phyloP scores from a whole-genome alignment of 768 basidiomycete genomes.

The Lanmaoa rubissima region DNA sequence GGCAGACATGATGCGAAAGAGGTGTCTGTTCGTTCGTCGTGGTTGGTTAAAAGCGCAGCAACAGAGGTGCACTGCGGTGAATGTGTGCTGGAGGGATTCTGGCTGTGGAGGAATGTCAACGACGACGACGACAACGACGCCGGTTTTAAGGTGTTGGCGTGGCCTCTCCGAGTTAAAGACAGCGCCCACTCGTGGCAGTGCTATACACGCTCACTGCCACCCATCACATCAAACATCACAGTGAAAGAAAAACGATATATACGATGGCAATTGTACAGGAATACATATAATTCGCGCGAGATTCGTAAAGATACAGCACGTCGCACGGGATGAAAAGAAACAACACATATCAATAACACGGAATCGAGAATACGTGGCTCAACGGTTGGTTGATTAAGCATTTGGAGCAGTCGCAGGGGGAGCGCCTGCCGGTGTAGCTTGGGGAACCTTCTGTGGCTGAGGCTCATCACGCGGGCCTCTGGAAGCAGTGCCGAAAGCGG shows the following conservation, averaged over 20 bases:
- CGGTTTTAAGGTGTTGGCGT: slow-evolving; percentile 7
- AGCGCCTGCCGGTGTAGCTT: no score
- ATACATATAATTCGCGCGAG: background rate
- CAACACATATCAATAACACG: background rate
- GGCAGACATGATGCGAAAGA: slow-evolving; percentile 53
- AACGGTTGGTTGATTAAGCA: background rate
- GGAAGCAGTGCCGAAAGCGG: slow-evolving; percentile 8
- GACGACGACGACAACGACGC: slow-evolving; percentile 1
- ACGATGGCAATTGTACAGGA: background rate
- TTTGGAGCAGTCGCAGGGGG: background rate
- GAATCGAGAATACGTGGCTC: background rate
- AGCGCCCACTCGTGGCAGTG: slow-evolving; percentile 21
- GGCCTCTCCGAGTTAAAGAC: background rate
- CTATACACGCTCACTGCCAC: background rate
- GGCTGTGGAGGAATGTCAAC: background rate
- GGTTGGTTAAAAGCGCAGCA: slow-evolving; percentile 15
- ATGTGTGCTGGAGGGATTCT: background rate
- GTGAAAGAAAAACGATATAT: background rate
- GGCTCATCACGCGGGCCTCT: slow-evolving; percentile 4
- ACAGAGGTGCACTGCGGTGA: slow-evolving; percentile 16
- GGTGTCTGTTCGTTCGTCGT: slow-evolving; percentile 15
- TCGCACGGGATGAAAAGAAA: no score
- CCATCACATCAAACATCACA: background rate
- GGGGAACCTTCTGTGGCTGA: background rate
- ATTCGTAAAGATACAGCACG: background rate